Evolutionary conservation across 192 early-diverging fungal genomes (phyloP), one percentile per base, ranked within the genome.

Genomic region (Coemansia pectinata): DNA sequence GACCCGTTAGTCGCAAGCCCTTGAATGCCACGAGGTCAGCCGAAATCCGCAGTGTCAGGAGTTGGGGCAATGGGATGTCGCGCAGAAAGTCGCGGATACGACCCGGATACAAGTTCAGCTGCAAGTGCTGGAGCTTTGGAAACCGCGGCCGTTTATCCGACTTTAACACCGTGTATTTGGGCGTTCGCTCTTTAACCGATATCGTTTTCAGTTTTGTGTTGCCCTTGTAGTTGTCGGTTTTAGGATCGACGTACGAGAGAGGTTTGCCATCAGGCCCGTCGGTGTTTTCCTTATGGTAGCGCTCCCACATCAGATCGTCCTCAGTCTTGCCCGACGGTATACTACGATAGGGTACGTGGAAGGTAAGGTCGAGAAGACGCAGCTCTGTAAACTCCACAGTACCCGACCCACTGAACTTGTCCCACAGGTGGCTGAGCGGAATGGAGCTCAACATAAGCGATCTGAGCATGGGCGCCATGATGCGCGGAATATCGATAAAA

Each of bases 401-500:
- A 10, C 48, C 53, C 25, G 25, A 25, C 11, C 61, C 59, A 45
- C 66, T 65, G 33, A 81, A 81, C 25, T 68, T 67, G 57, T 81
- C 74, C 79, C 79, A 81, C 63, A 76, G 44, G 11, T 72, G 73
- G 64, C 64, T 66, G 19, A 81, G 58, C 19, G 74, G 74, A 6
- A 81, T 72, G 6, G 63, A 53, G 63, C 64, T 67, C 19, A 81
- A 52, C 33, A 62, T 73, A 48, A 81, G 52, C 27, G 74, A 67
- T 23, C 61, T 41, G 10, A 81, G 70, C 25, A 60, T 59, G 14
- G 71, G 67, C 5, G 79, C 65, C 11, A 66, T 47, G 11, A 81
- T 73, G 8, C 71, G 70, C 19, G 79, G 79, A 23, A 81, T 73
- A 12, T 81, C 71, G 12, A 81, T 33, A 10, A 69, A 72, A 34